Evolutionary conservation across 225 moss, liverwort and hornwort genomes (phyloP).

Genomic region (Polytrichum formosum): DNA sequence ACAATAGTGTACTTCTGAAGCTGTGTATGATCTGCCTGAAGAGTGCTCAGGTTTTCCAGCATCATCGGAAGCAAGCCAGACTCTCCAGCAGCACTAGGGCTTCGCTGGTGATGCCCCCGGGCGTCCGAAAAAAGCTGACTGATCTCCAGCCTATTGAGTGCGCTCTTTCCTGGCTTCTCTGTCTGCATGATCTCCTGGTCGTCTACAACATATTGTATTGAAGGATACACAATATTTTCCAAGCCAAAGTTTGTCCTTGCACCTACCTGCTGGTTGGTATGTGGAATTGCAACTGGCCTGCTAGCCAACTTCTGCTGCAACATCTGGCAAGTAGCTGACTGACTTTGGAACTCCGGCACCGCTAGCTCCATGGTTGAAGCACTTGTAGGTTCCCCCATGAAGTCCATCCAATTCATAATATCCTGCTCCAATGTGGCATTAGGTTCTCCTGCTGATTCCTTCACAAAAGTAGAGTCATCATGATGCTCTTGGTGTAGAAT

Average conservation of each 20-base stretch:
- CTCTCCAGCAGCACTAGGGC: not conserved
- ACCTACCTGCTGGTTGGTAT: conserved; percentile 9
- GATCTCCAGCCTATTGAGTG: not conserved
- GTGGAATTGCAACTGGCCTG: not conserved
- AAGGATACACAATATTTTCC: conserved; percentile 13
- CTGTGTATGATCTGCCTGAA: conserved; percentile 9
- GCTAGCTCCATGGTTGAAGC: not conserved
- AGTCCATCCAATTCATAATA: conserved; percentile 26
- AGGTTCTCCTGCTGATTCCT: not conserved
- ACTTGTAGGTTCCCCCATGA: conserved; percentile 8
- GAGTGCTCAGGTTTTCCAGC: conserved; percentile 11
- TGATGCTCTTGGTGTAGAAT: conserved; percentile 21
- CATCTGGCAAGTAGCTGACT: not conserved
- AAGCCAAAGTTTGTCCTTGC: conserved; percentile 3
- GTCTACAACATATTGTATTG: not conserved
- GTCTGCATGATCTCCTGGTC: conserved; percentile 7
- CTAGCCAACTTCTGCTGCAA: not conserved
- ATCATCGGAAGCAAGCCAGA: conserved; percentile 11
- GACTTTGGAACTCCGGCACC: conserved; percentile 8
- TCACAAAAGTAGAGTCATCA: conserved; percentile 12
- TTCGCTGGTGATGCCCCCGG: conserved; percentile 5
- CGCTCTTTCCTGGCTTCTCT: conserved; percentile 2
- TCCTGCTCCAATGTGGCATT: conserved; percentile 16
- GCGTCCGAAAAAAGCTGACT: conserved; percentile 23
- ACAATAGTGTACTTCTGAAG: conserved; percentile 30